Conservation (phyloP, 2,329 filamentous ascomycete species). For the Trichoderma asperellum region DNA sequence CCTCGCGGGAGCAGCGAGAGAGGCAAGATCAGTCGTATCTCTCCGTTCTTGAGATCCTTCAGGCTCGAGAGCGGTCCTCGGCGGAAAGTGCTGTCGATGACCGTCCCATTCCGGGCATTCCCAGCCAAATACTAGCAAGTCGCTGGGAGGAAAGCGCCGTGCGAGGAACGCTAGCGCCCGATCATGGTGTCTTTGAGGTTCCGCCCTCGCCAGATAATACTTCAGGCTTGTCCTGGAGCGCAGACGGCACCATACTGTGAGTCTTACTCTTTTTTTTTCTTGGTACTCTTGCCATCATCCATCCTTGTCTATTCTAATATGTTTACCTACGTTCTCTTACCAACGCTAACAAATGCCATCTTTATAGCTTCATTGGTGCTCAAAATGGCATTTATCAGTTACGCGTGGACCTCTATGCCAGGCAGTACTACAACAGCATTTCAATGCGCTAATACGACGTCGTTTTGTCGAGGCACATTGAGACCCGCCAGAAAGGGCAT, state of each 20-base stretch:
- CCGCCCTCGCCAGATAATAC: conserved; percentile 60
- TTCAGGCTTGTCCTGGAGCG: conserved; percentile 64
- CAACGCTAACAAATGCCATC: conserved; percentile 32
- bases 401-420: conserved; percentile 63
- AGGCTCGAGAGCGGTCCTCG: conserved; percentile 40
- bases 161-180: conserved; percentile 39
- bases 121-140: conserved; percentile 43
- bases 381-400: conserved; percentile 79
- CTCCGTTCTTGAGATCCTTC: conserved; percentile 45
- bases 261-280: conserved; percentile 38
- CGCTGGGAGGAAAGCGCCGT: conserved; percentile 47
- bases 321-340: background rate
- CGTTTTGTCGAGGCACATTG: background rate
- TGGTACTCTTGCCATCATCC: background rate
- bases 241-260: conserved; percentile 63
- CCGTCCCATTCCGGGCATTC: conserved; percentile 43
- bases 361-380: conserved; percentile 61
- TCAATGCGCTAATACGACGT: conserved; percentile 49
- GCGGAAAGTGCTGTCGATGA: conserved; percentile 44
- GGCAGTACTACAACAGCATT: conserved; percentile 63
- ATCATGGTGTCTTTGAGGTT: conserved; percentile 49
- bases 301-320: background rate
- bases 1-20: conserved; percentile 44
- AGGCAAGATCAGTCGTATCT: conserved; percentile 44
- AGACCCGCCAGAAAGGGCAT: background rate